Conservation (phyloP, 306 rosid genomes). For the Echinosophora koreensis region DNA sequence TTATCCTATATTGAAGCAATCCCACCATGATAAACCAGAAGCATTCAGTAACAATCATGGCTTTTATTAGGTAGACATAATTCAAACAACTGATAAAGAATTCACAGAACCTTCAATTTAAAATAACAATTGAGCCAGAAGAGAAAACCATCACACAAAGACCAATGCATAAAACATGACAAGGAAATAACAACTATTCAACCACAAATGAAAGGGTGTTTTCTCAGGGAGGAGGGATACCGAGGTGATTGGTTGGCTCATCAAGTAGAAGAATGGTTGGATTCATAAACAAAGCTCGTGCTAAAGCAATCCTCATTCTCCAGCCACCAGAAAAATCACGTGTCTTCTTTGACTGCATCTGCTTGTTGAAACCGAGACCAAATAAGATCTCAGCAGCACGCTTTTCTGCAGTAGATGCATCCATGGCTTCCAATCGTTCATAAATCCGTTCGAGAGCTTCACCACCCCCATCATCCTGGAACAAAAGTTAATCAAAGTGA, state of each 20-base stretch:
- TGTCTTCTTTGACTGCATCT: conserved; percentile 94
- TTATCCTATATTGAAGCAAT: neutral
- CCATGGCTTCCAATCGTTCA: conserved; percentile 91
- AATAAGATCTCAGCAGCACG: conserved; percentile 95
- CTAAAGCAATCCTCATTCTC: conserved; percentile 99
- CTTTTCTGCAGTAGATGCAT: conserved; percentile 97
- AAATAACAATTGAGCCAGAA: neutral
- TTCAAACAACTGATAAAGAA: conserved; percentile 25
- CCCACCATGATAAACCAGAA: neutral
- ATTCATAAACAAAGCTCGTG: conserved; percentile 92
- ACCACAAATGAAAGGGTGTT: conserved; percentile 29
- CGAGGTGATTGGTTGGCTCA: conserved; percentile 99
- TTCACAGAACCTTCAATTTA: conserved; percentile 11
- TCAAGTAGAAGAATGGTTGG: conserved; percentile 95
- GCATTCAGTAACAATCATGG: conserved; percentile 14
- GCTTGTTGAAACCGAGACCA: conserved; percentile 95
- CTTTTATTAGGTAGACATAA: conserved; percentile 18
- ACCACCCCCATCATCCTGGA: conserved; percentile 96
- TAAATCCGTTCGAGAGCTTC: conserved; percentile 89
- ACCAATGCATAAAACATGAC: conserved; percentile 30
- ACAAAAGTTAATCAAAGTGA: conserved; percentile 18
- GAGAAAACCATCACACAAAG: conserved; percentile 15
- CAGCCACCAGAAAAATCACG: conserved; percentile 99
- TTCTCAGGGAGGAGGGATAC: conserved; percentile 48
- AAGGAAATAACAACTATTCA: neutral